phyloP scores from a whole-genome alignment of 805 yeast genomes.

The Kluyveromyces lactis region DNA sequence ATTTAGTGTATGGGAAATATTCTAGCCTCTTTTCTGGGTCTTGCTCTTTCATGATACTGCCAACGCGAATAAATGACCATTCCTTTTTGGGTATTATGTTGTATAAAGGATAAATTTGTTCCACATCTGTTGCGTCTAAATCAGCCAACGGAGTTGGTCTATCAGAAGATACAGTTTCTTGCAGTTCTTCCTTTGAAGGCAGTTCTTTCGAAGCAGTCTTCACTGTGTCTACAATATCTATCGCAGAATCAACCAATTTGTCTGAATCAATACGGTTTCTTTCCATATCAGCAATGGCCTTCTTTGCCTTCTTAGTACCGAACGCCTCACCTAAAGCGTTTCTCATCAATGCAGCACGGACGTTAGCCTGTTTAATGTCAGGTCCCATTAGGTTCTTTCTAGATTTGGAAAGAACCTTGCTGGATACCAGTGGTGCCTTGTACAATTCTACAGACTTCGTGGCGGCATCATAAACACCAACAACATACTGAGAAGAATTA shows the following conservation, averaged over 20 bases:
- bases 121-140: constrained; percentile 71
- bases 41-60: constrained; percentile 48
- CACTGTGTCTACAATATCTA: constrained; percentile 77
- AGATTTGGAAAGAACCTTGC: constrained; percentile 55
- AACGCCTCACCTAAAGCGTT: constrained; percentile 89
- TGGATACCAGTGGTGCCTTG: constrained; percentile 53
- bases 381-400: constrained; percentile 55
- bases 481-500: constrained; percentile 43
- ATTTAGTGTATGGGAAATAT: constrained; percentile 53
- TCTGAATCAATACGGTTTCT: constrained; percentile 84
- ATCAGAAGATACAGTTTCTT: constrained; percentile 47
- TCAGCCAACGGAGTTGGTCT: constrained; percentile 80
- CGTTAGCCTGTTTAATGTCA: constrained; percentile 47
- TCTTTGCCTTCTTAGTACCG: constrained; percentile 94
- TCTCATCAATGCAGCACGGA: constrained; percentile 49
- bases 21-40: constrained; percentile 43
- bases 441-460: constrained; percentile 55
- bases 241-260: constrained; percentile 61
- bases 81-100: constrained; percentile 64
- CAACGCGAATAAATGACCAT: constrained; percentile 54
- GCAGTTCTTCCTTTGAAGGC: constrained; percentile 64
- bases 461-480: constrained; percentile 73
- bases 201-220: constrained; percentile 58
- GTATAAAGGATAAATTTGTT: constrained; percentile 70
- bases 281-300: constrained; percentile 72